Evolutionary conservation across 129 eudicot species (phyloP).

Genomic region (Chrysanthemum seticuspe): DNA sequence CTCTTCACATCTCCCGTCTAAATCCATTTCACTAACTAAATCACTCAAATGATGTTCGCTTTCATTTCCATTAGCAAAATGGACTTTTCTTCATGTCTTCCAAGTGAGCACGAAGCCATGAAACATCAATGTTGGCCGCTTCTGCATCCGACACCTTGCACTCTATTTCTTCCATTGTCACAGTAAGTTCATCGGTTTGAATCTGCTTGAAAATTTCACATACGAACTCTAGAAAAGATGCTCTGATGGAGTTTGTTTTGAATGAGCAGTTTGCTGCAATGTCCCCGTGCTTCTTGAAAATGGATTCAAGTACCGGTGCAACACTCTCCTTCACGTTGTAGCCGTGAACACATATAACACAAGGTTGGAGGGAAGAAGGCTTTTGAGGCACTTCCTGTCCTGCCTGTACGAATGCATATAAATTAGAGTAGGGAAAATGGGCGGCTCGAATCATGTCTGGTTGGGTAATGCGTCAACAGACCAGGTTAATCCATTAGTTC

Average conservation of each 20-base stretch:
- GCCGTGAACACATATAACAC: slow-evolving; percentile 26
- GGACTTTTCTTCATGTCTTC: neutral
- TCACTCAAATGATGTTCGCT: neutral
- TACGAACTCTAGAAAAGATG: slow-evolving; percentile 23
- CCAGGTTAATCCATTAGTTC: too few species aligned
- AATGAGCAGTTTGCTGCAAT: slow-evolving; percentile 23
- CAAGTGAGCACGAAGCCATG: slow-evolving; percentile 31
- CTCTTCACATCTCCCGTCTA: too few species aligned
- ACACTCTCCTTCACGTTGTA: slow-evolving; percentile 37
- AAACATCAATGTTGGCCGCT: slow-evolving; percentile 27
- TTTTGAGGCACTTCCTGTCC: neutral
- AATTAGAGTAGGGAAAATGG: neutral
- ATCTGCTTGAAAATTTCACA: slow-evolving; percentile 22
- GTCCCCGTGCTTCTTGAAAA: slow-evolving; percentile 28
- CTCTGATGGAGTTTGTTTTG: slow-evolving; percentile 16
- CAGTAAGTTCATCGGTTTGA: slow-evolving; percentile 1
- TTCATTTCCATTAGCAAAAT: slow-evolving; percentile 10
- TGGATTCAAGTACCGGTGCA: slow-evolving; percentile 25
- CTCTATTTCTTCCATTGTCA: slow-evolving; percentile 21
- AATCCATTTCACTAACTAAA: too few species aligned
- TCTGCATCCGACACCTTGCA: slow-evolving; percentile 16
- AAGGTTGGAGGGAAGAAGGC: neutral
- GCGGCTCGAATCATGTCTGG: neutral
- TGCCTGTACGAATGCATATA: neutral
- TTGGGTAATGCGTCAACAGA: neutral